phyloP scores from a whole-genome alignment of 805 yeast genomes.

The Saccharomycopsis sp. region DNA sequence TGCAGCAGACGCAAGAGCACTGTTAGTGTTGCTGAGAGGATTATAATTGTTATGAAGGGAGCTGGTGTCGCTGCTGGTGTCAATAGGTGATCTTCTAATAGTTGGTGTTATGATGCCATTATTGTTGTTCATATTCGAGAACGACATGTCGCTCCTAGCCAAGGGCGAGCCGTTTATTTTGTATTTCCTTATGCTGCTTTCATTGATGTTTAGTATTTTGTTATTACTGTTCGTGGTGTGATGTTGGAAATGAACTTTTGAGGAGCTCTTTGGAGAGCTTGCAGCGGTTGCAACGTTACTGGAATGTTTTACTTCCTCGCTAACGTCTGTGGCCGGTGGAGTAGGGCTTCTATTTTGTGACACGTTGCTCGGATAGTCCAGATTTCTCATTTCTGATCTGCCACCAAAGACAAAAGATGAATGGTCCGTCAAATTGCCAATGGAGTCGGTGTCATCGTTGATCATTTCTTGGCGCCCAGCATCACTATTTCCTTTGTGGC shows the following conservation, averaged over 20 bases:
- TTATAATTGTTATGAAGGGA: not conserved
- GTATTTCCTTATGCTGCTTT: slow-evolving; percentile 5
- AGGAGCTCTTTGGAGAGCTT: slow-evolving; percentile 1
- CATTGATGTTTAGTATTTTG: slow-evolving; percentile 7
- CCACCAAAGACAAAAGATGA: not conserved
- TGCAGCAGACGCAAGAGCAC: too few species aligned
- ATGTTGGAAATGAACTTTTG: not conserved
- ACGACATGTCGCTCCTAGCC: not conserved
- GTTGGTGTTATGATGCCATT: too few species aligned
- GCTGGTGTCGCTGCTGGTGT: slow-evolving; percentile 1
- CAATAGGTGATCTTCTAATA: too few species aligned
- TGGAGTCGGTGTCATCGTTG: not conserved
- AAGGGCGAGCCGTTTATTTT: slow-evolving; percentile 1
- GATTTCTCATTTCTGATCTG: not conserved
- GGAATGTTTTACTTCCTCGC: too few species aligned
- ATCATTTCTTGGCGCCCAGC: too few species aligned
- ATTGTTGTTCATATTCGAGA: too few species aligned
- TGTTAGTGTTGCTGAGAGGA: not conserved
- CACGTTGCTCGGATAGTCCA: not conserved
- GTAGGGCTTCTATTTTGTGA: too few species aligned
- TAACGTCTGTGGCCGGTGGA: too few species aligned
- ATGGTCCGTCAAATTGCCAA: not conserved
- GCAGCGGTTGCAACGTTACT: slow-evolving; percentile 4
- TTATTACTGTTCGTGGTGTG: not conserved
- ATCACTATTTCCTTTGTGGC: too few species aligned